Evolutionary conservation across 768 basidiomycete species (phyloP), one percentile per base, ranked within the genome.

Genomic region (Russula vinacea): DNA sequence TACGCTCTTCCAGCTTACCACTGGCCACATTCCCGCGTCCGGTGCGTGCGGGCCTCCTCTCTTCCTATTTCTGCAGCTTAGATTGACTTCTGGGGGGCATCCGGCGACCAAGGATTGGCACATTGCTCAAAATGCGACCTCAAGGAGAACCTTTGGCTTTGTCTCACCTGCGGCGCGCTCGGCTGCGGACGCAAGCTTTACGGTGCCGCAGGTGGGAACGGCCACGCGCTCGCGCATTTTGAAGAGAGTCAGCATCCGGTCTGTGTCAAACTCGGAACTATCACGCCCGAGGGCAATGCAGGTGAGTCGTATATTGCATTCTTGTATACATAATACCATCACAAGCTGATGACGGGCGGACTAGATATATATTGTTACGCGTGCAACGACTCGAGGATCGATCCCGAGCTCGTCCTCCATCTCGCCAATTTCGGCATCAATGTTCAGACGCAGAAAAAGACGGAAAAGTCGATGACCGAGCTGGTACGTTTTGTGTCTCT

Each of bases 401-500:
- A 97, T 71, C 90, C 88, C 0, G 84, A 89, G 8, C 74, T 98
- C 11, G 78, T 84, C 0, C 64, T 71, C 0, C 96, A 98, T 75
- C 81, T 98, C 3, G 74, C 83, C 0, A 81, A 81, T 26, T 97
- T 98, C 65, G 94, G 93, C 0, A 96, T 99, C 74, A 88, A 93
- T 65, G 85, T 98, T 1, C 80, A 83, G 42, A 82, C 81, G 0
- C 87, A 91, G 71, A 87, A 77, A 6, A 98, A 98, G 77, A 98
- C 95, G 0, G 94, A 97, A 74, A 98, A 97, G 77, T 92, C 86
- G 62, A 92, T 97, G 87, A 97, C 95, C 0, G 96, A 99, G 72
- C 80, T 99, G 67, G 94, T 94, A 63, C 56, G 84, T 72, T 0
- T 29, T 16, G 22, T 11, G 8, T 5, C 32, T 17, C n/a, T 42